Conservation (phyloP, 2,329 filamentous ascomycete genomes). For the Neophaeococcomyces mojaviensis region DNA sequence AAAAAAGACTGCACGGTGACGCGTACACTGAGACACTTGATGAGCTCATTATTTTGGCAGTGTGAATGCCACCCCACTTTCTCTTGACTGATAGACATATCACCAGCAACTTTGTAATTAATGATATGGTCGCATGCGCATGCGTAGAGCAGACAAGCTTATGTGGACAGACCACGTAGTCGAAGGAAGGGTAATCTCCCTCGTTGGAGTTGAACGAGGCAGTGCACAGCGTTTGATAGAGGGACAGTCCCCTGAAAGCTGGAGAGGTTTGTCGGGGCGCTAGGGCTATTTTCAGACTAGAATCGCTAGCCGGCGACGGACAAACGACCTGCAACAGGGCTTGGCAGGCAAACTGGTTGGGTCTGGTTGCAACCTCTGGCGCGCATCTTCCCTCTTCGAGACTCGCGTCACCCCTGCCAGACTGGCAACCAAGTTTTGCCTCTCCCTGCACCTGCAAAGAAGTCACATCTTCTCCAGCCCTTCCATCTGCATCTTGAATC, state of each 20-base stretch:
- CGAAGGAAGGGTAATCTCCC: constrained; percentile 5
- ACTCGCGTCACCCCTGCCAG: constrained; percentile 1
- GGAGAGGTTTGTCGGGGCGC: background rate
- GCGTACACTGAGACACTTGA: too few species aligned
- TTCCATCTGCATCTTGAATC: constrained; percentile 1
- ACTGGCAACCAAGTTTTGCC: constrained; percentile 2
- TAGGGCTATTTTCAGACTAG: background rate
- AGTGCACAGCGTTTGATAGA: constrained; percentile 2
- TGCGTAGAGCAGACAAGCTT: too few species aligned
- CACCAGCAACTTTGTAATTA: too few species aligned
- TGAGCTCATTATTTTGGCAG: too few species aligned
- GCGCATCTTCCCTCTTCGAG: background rate
- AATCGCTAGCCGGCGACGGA: too few species aligned
- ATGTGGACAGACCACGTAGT: too few species aligned
- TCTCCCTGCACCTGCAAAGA: too few species aligned
- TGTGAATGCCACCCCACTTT: too few species aligned
- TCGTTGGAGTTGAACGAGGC: background rate
- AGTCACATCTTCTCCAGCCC: background rate
- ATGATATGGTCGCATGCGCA: too few species aligned
- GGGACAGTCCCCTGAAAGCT: constrained; percentile 4
- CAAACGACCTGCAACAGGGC: too few species aligned
- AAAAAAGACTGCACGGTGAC: too few species aligned
- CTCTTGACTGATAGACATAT: too few species aligned
- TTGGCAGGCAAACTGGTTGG: background rate
- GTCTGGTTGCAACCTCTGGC: background rate